Evolutionary conservation across 2,329 filamentous ascomycete genomes (phyloP), one percentile per base, ranked within the genome.

Genomic region (Apiospora aurea): DNA sequence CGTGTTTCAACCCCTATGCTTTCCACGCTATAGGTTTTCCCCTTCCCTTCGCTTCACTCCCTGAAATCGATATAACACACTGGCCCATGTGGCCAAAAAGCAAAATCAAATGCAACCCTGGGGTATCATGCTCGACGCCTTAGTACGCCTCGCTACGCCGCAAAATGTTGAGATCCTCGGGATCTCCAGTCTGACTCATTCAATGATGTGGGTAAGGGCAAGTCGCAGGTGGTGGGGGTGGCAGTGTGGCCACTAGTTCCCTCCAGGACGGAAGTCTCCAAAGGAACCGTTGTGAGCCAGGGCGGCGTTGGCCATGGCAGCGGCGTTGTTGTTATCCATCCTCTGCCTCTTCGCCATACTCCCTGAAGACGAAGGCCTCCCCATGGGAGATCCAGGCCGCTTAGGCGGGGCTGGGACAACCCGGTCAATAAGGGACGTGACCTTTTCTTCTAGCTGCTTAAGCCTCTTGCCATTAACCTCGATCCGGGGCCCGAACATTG

Each of bases 101-200:
- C 26, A 38, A 64, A 64, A 64, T n/a, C 4, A 64, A 64, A 64
- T 38, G 57, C 57, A 41, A 64, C 21, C 34, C 57, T 38, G n/a
- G 57, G 57, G 57, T 64, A 64, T 64, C 41, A 64, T 64, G 21
- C 57, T 13, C 34, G 57, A 64, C 57, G 57, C 53, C 53, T 11
- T 61, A 29, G 5, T 34, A 57, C 53, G 53, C 57, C 34, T 11
- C 41, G 57, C 34, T 64, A 64, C 29, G 57, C 21, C 57, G 29
- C 34, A 21, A 57, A 64, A 64, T 64, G 11, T 14, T 14, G 10
- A 16, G 13, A 64, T 13, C 34, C 18, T 41, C 34, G 13, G 7
- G 51, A 26, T 34, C 51, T 34, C 16, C 11, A 26, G 11, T 14
- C 49, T 14, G 34, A 38, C 34, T 3, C 2, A 38, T 8, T 38